Base-by-base conservation (phyloP, 257 asterid species). In the Penstemon davidsonii region DNA sequence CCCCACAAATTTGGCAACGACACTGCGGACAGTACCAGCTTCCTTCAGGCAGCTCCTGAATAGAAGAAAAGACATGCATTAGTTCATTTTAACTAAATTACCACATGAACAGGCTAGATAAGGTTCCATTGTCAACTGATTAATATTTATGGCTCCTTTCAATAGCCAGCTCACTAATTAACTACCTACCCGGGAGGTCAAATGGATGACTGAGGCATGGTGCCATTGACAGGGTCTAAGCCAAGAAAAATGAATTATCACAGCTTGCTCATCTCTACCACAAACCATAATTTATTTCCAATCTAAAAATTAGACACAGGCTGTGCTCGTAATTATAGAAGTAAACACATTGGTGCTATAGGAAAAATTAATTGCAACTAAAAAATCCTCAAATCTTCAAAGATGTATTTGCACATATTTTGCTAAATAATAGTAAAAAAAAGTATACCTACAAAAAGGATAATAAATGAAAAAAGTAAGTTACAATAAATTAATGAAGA, bases 21-120 rank as follows among this genome's bases (percentile, higher is more conserved):
- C 99, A 94, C 66, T 88, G 95, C n/a, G 91, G 86, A 70, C 99
- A 94, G 67, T 88, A 94, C 99, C 97, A 94, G 69, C 84, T 85
- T 81, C 99, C 99, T 81, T 91, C 97, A 54, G 97, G 97, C 66
- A 94, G 81, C 65, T 91, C 96, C 99, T 94, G 88, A 57, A 64
- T 54, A 74, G 64, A 64, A 70, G 69, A 54, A 72, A 59, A 65
- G 33, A 1, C 33, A 25, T 25, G 33, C 33, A 25, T 2, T 25
- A 25, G 33, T 25, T 25, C 33, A 25, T 25, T 25, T 25, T 25
- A 51, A 58, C 12, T 57, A 60, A 58, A 53, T 62, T 40, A 60
- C 58, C 54, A 63, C 55, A 63, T 62, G 55, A 75, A 55, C 13
- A 39, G 59, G 73, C 64, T 51, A 43, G 47, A 67, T 47, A 18